phyloP scores from a whole-genome alignment of 495 filamentous ascomycete species.

The Tuber brumale region DNA sequence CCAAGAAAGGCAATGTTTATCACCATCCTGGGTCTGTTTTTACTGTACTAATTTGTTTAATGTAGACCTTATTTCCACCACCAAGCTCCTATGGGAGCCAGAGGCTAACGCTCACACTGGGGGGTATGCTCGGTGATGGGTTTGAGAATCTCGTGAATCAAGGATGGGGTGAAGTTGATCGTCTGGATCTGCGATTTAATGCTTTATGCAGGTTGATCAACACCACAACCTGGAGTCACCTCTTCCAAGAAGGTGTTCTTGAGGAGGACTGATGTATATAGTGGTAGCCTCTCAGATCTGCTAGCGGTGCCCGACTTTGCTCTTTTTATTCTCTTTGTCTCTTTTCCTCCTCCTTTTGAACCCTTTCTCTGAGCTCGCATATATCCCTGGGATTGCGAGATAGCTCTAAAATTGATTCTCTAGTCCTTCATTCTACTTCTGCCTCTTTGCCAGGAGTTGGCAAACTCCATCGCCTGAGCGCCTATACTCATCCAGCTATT shows the following conservation, averaged over 20 bases:
- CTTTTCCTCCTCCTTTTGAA: too few species aligned
- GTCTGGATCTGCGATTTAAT: not conserved
- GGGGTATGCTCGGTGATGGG: not conserved
- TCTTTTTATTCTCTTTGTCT: too few species aligned
- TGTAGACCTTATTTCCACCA: not conserved
- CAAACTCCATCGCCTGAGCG: too few species aligned
- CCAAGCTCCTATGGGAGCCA: not conserved
- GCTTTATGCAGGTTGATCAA: not conserved
- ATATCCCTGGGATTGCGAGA: too few species aligned
- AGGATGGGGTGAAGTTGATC: not conserved
- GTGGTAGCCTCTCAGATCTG: too few species aligned
- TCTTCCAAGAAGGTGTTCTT: not conserved
- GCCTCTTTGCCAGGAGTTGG: too few species aligned
- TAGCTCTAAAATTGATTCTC: too few species aligned
- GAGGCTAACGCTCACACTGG: not conserved
- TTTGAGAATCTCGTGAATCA: not conserved
- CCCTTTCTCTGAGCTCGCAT: too few species aligned
- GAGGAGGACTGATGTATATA: not conserved
- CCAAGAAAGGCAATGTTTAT: not conserved
- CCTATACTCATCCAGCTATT: too few species aligned
- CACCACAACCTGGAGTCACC: not conserved
- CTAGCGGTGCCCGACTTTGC: too few species aligned
- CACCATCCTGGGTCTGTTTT: too few species aligned
- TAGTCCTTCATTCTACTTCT: too few species aligned
- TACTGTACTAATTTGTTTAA: not conserved